Base-by-base conservation (phyloP, 116 monocot species). In the Thalassia testudinum region DNA sequence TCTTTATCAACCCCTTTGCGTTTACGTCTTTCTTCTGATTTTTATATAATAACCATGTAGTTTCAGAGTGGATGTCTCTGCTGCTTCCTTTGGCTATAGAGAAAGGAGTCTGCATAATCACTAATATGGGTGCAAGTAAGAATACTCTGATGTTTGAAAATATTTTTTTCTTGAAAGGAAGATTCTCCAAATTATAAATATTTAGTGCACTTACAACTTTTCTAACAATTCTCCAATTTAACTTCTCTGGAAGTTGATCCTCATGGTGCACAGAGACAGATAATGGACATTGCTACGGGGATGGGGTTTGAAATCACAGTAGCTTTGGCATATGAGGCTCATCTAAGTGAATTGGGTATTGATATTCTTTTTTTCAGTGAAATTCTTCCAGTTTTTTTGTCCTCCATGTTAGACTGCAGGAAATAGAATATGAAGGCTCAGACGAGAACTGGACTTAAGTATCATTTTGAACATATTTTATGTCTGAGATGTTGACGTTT, bases 91-190 rank as follows among this genome's bases (percentile, higher is more conserved):
- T 88, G 54, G 74, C 79, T 42, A 53, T 88, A 37, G 68, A 74
- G 43, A 79, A 72, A 69, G 73, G 79, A 70, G 77, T 88, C 52
- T 77, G 95, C 37, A 72, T 97, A 37, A 77, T 97, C 42, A 97
- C 89, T 8, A 95, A 95, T 40, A 95, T 95, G 95, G 95, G 95
- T 70, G 88, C 81, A 63, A 62, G 95, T 95, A 65, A 59, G 53
- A 26, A 30, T 67, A 38, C 49, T 53, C 30, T 34, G 30, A 34
- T n/a, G n/a, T n/a, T n/a, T n/a, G n/a, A n/a, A n/a, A n/a, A n/a
- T n/a, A n/a, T n/a, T n/a, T n/a, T n/a, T n/a, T n/a, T n/a, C n/a
- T n/a, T n/a, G n/a, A n/a, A n/a, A n/a, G n/a, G n/a, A n/a, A n/a
- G n/a, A n/a, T n/a, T n/a, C 52, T 52, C 24, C 14, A 4, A 49